Evolutionary conservation across 805 yeast genomes (phyloP).

Genomic region (Lachancea lanzarotensis): DNA sequence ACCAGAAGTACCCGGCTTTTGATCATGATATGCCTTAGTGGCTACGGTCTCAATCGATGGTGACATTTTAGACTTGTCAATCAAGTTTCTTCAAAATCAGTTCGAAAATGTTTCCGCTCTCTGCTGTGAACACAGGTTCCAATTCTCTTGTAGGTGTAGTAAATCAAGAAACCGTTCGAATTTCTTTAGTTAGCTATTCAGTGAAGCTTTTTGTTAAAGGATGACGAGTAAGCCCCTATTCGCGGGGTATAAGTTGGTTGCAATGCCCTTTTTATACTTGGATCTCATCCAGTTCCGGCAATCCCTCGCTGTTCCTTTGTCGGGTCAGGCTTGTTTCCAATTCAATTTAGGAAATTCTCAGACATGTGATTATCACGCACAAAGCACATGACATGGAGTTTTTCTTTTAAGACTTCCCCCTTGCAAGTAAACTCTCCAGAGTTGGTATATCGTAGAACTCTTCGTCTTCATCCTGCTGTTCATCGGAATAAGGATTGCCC

Average conservation of each 20-base stretch:
- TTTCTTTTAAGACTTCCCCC: constrained; percentile 10
- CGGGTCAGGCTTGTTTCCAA: no score
- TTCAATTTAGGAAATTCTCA: no score
- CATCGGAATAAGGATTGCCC: not conserved
- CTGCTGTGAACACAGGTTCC: not conserved
- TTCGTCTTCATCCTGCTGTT: constrained; percentile 10
- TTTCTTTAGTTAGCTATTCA: no score
- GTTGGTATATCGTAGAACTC: constrained; percentile 16
- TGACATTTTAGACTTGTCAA: constrained; percentile 16
- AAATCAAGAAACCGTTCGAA: no score
- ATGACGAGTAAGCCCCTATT: not conserved
- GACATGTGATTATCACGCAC: no score
- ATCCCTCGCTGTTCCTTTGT: not conserved
- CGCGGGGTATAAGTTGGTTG: not conserved
- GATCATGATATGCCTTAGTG: constrained; percentile 79
- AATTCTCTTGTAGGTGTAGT: not conserved
- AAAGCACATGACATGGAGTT: no score
- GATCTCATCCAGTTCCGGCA: not conserved
- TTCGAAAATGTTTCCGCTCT: not conserved
- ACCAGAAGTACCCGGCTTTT: constrained; percentile 98
- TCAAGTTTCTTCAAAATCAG: not conserved
- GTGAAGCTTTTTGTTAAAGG: not conserved
- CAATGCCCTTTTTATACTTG: not conserved
- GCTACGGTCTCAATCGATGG: constrained; percentile 34
- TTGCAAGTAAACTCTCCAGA: constrained; percentile 17